Conservation (phyloP, 495 filamentous ascomycete genomes). For the Xylaria nigripes region DNA sequence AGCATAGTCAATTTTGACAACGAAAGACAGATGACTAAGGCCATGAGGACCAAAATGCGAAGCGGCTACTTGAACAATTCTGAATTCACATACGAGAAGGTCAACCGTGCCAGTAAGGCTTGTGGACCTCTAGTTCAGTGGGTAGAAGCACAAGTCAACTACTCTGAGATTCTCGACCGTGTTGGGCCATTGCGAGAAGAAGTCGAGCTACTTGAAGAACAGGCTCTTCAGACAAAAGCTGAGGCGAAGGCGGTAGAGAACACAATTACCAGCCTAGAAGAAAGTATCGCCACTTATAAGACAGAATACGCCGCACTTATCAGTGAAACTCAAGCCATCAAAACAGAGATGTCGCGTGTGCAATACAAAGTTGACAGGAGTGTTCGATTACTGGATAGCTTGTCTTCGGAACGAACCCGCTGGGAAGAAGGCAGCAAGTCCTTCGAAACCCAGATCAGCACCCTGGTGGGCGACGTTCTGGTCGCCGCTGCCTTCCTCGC, state of each 20-base stretch:
- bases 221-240: conserved; percentile 86
- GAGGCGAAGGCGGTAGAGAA: conserved; percentile 87
- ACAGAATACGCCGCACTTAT: conserved; percentile 92
- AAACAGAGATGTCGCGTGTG: conserved; percentile 88
- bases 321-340: conserved; percentile 95
- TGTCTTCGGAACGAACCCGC: conserved; percentile 83
- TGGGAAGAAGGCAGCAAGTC: conserved; percentile 98
- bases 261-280: conserved; percentile 72
- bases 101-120: conserved; percentile 90
- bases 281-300: conserved; percentile 94
- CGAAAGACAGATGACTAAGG: conserved; percentile 85
- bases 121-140: conserved; percentile 96
- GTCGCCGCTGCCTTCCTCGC: conserved; percentile 93
- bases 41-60: conserved; percentile 77
- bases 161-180: conserved; percentile 90
- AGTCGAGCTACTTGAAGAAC: conserved; percentile 75
- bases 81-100: conserved; percentile 92
- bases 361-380: conserved; percentile 98
- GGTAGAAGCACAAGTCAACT: conserved; percentile 95
- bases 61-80: conserved; percentile 84
- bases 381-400: conserved; percentile 83
- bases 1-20: conserved; percentile 98
- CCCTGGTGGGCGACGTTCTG: conserved; percentile 89
- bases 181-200: conserved; percentile 91
- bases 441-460: conserved; percentile 95